Evolutionary conservation across 2,329 filamentous ascomycete species (phyloP).

Genomic region (Beauveria pseudobassiana): DNA sequence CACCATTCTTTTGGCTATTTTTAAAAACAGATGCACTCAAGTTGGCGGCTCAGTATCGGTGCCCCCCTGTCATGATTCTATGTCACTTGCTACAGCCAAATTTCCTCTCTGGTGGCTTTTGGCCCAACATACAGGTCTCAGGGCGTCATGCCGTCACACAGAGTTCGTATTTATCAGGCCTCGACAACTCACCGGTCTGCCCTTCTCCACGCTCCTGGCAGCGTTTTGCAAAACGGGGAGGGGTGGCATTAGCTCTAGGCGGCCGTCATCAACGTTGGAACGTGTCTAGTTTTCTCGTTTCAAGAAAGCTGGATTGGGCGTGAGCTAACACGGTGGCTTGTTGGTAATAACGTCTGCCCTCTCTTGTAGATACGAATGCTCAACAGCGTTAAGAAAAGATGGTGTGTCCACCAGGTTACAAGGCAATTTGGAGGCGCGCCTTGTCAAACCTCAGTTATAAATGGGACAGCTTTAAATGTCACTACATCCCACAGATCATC

Average conservation of each 20-base stretch:
- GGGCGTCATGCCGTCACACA: neutral
- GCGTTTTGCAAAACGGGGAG: neutral
- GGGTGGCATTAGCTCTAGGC: neutral
- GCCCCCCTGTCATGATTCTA: neutral
- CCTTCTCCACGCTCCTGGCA: neutral
- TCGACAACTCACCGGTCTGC: neutral
- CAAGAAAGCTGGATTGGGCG: neutral
- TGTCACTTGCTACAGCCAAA: neutral
- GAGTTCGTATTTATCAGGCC: neutral
- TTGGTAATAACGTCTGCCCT: neutral
- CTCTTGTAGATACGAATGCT: neutral
- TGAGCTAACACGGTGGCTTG: neutral
- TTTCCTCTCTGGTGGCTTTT: neutral
- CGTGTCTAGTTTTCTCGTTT: neutral
- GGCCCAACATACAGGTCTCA: neutral
- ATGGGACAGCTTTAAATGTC: neutral
- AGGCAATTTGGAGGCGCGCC: neutral
- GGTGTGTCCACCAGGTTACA: conserved; percentile 2
- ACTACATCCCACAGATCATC: neutral
- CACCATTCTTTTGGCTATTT: neutral
- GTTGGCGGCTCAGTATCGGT: no score
- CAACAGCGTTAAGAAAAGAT: neutral
- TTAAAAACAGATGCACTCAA: neutral
- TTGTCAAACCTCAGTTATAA: neutral
- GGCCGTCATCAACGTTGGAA: neutral